A percentile compares a stretch with the other conserved stretches of the same genome.
These are phyloP conservation scores for Penicillium diatomitis DNA, from an alignment of 495 filamentous ascomycete species.

Conservation along the genomic window DNA sequence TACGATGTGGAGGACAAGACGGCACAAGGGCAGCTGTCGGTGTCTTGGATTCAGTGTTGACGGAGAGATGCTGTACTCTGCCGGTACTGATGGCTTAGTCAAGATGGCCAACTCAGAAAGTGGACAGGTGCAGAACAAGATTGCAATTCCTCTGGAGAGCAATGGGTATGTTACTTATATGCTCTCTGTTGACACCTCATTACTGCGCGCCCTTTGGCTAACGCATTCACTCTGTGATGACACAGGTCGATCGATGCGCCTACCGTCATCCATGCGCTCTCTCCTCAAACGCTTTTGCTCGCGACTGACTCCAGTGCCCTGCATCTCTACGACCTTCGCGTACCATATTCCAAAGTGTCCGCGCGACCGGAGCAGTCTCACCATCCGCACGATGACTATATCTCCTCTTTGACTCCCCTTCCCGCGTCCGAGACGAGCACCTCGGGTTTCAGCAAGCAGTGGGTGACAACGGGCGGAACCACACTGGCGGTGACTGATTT, in stretches of 20 bases:
- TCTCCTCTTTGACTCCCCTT: constrained; percentile 79
- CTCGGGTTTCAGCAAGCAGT: constrained; percentile 82
- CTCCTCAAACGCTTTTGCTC: constrained; percentile 79
- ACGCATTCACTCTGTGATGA: not conserved
- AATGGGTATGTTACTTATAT: constrained; percentile 23
- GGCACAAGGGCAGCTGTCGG: constrained; percentile 90
- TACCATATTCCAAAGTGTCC: constrained; percentile 44
- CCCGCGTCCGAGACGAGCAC: constrained; percentile 69
- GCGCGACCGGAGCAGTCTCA: constrained; percentile 66
- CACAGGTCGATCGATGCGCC: constrained; percentile 52
- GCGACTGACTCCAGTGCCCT: constrained; percentile 83
- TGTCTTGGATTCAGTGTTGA: constrained; percentile 67
- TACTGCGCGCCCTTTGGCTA: constrained; percentile 2
- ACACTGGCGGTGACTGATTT: constrained; percentile 85
- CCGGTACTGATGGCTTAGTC: constrained; percentile 81
- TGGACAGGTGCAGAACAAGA: constrained; percentile 71
- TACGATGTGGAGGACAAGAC: constrained; percentile 74
- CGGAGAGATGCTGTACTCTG: constrained; percentile 70
- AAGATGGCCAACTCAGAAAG: constrained; percentile 78
- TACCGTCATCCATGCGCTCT: constrained; percentile 68
- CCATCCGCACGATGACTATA: constrained; percentile 83
- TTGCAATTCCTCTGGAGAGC: constrained; percentile 36
- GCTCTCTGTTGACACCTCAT: constrained; percentile 3
- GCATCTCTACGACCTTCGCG: constrained; percentile 84
- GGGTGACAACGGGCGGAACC: constrained; percentile 82